Percentiles rank a stretch among this genome's conserved stretches.
Evolutionary conservation across 164 flowering plant species (phyloP).

Genomic region (Buxus sempervirens): DNA sequence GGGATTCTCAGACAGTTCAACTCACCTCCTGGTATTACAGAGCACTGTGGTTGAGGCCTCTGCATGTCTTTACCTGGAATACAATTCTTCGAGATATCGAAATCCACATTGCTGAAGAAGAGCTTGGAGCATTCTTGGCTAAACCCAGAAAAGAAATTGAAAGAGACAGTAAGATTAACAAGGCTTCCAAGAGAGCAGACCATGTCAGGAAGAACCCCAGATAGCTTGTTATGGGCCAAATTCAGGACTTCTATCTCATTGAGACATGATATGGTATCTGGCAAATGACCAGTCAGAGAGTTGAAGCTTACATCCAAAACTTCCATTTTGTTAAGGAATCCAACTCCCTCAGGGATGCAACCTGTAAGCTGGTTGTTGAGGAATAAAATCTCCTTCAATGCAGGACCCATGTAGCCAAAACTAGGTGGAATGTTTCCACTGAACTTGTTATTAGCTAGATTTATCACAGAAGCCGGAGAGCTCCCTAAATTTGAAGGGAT

Average conservation of each 20-base stretch:
- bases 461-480: conserved; percentile 88
- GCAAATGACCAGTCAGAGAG: conserved; percentile 75
- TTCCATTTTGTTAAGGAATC: conserved; percentile 56
- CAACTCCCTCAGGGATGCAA: conserved; percentile 85
- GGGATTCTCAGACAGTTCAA: conserved; percentile 68
- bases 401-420: conserved; percentile 59
- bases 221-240: conserved; percentile 68
- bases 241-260: conserved; percentile 65
- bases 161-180: conserved; percentile 60
- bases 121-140: conserved; percentile 52
- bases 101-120: conserved; percentile 47
- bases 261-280: conserved; percentile 74
- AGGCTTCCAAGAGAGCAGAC: conserved; percentile 63
- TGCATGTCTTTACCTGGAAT: conserved; percentile 70
- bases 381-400: conserved; percentile 70
- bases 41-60: conserved; percentile 71
- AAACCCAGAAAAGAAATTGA: conserved; percentile 89
- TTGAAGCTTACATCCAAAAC: conserved; percentile 83
- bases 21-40: conserved; percentile 40
- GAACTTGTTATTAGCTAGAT: conserved; percentile 77
- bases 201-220: conserved; percentile 65
- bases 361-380: conserved; percentile 81
- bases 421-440: conserved; percentile 65
- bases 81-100: conserved; percentile 74
- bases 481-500: conserved; percentile 68